phyloP scores from a whole-genome alignment of 1,284 basidiomycete species.

The Xerocomus minutiporus region DNA sequence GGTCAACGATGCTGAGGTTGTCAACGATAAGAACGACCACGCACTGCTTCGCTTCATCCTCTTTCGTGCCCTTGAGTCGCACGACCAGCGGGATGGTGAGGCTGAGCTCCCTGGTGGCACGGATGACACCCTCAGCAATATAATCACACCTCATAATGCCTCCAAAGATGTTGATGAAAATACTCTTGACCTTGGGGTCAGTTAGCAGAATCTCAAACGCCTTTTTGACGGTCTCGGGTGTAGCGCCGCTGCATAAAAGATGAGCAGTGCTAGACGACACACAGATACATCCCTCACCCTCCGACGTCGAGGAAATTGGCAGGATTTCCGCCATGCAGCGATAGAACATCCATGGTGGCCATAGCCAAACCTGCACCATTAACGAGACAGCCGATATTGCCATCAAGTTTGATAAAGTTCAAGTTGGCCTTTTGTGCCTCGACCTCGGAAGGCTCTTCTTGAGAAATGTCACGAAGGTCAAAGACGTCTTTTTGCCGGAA shows the following conservation, averaged over 20 bases:
- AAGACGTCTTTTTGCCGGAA: constrained; percentile 96
- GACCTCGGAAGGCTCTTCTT: constrained; percentile 97
- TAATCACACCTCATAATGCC: constrained; percentile 99
- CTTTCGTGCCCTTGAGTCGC: constrained; percentile 95
- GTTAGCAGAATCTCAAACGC: constrained; percentile 94
- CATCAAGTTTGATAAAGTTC: constrained; percentile 99
- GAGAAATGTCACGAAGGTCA: constrained; percentile 83
- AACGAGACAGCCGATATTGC: constrained; percentile 95
- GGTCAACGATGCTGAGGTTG: constrained; percentile 4
- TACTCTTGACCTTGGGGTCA: constrained; percentile 93
- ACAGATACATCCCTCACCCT: constrained; percentile 48
- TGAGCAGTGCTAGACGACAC: constrained; percentile 8
- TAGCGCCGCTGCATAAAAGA: constrained; percentile 70
- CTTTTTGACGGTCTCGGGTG: constrained; percentile 98
- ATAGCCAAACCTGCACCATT: constrained; percentile 99
- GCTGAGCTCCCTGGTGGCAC: constrained; percentile 89
- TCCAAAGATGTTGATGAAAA: constrained; percentile 98
- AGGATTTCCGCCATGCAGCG: constrained; percentile 92
- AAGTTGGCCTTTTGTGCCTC: constrained; percentile 92
- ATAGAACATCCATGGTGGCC: constrained; percentile 99
- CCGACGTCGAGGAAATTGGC: constrained; percentile 99
- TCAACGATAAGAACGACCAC: constrained; percentile 28
- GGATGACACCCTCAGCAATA: constrained; percentile 97
- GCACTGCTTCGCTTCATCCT: constrained; percentile 90
- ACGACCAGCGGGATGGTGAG: constrained; percentile 89